A percentile compares a stretch with the other conserved stretches of the same genome.
Evolutionary conservation across 2,329 filamentous ascomycete genomes (phyloP).

Genomic region (Fusarium globosum): DNA sequence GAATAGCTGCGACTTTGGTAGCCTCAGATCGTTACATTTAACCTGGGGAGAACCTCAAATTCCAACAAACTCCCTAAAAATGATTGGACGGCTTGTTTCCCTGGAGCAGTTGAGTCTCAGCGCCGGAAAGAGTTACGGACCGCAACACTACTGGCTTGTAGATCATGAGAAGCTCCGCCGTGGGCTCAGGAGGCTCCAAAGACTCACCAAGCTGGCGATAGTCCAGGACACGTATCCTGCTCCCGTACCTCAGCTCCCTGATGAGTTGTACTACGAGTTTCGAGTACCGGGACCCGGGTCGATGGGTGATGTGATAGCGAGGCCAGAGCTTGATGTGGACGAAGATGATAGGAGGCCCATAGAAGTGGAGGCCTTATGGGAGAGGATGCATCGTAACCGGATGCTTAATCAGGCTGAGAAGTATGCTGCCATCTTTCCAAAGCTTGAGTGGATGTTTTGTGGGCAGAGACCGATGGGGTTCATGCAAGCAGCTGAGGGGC

Average conservation of each 20-base stretch:
- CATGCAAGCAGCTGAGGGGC: neutral
- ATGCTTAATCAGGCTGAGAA: constrained; percentile 27
- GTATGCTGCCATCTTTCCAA: constrained; percentile 21
- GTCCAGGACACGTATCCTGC: constrained; percentile 12
- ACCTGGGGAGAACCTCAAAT: constrained; percentile 16
- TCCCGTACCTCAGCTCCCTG: too few species aligned
- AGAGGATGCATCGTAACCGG: constrained; percentile 29
- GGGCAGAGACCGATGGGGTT: constrained; percentile 16
- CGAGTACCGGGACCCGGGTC: neutral
- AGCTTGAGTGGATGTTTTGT: constrained; percentile 26
- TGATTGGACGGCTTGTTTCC: constrained; percentile 10
- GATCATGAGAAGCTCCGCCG: constrained; percentile 2
- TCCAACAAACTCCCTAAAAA: neutral
- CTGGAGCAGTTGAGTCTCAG: constrained; percentile 22
- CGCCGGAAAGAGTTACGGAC: neutral
- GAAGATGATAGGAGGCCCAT: neutral
- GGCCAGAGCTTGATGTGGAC: neutral
- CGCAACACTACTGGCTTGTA: constrained; percentile 10
- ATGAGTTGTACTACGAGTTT: too few species aligned
- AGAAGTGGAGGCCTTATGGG: neutral
- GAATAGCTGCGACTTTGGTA: neutral
- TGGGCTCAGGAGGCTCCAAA: neutral
- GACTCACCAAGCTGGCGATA: constrained; percentile 17
- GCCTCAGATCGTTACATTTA: constrained; percentile 20
- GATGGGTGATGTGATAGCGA: neutral